Conservation (phyloP, 169 alveolate genomes). For the Cytauxzoon felis region DNA sequence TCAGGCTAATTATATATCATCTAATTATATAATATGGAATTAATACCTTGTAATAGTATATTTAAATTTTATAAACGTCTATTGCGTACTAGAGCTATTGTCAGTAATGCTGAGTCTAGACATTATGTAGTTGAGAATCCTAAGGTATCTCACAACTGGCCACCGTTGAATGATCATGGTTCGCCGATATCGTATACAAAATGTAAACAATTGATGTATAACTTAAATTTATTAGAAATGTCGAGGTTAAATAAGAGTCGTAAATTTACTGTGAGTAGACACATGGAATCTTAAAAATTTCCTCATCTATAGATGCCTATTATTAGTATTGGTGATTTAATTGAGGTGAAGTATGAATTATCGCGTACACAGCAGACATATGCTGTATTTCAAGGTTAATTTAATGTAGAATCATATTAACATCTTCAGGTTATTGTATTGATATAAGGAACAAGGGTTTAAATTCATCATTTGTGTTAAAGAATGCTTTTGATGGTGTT, state of each 20-base stretch:
- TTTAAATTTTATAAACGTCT: neutral
- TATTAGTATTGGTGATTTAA: slow-evolving; percentile 65
- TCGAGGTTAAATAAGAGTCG: slow-evolving; percentile 65
- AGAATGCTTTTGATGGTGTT: slow-evolving; percentile 76
- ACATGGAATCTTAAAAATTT: neutral
- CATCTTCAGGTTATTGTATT: slow-evolving; percentile 70
- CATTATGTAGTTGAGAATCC: slow-evolving; percentile 58
- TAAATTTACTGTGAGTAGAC: slow-evolving; percentile 65
- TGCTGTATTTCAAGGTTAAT: slow-evolving; percentile 72
- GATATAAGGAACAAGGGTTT: slow-evolving; percentile 66
- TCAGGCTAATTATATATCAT: slow-evolving; percentile 50
- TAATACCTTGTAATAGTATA: neutral
- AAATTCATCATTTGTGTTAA: slow-evolving; percentile 72
- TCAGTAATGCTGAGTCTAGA: slow-evolving; percentile 29
- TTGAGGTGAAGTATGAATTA: slow-evolving; percentile 75
- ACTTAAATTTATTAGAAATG: slow-evolving; percentile 68
- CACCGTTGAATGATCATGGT: slow-evolving; percentile 62
- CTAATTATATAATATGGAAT: slow-evolving; percentile 46
- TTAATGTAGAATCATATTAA: neutral
- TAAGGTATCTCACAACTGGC: slow-evolving; percentile 53
- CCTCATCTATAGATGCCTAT: slow-evolving; percentile 45
- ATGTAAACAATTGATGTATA: slow-evolving; percentile 66
- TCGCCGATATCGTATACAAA: slow-evolving; percentile 38
- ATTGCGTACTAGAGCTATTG: slow-evolving; percentile 52
- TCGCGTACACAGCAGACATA: slow-evolving; percentile 77